A percentile compares a stretch with the other conserved stretches of the same genome.
Evolutionary conservation across 441 rosid species (phyloP).

Genomic region (Jatropha podagrica): DNA sequence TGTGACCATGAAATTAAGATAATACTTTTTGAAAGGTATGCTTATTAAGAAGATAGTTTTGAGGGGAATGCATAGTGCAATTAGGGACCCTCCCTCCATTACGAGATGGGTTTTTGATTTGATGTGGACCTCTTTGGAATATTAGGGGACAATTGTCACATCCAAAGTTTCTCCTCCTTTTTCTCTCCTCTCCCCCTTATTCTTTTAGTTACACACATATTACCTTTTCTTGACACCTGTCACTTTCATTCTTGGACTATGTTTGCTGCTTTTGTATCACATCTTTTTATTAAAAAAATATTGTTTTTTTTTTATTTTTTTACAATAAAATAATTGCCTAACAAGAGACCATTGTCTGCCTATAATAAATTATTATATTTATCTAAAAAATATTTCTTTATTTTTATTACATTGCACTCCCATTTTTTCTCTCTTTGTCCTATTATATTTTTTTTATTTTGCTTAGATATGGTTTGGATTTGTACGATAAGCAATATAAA

Average conservation of each 20-base stretch:
- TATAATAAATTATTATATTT: too few species aligned
- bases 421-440: too few species aligned
- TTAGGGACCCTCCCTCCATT: constrained; percentile 42
- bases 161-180: constrained; percentile 36
- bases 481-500: too few species aligned
- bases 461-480: too few species aligned
- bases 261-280: constrained; percentile 21
- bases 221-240: constrained; percentile 35
- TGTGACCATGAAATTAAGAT: not conserved
- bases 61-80: constrained; percentile 31
- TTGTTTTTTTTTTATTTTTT: not conserved
- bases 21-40: not conserved
- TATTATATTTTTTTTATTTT: too few species aligned
- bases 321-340: not conserved
- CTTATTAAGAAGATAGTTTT: not conserved
- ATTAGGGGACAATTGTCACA: constrained; percentile 51
- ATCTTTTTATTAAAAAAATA: constrained; percentile 7
- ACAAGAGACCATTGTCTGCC: not conserved
- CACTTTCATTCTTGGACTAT: constrained; percentile 29
- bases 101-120: constrained; percentile 23
- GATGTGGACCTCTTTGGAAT: constrained; percentile 45
- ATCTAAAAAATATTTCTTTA: too few species aligned
- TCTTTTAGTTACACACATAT: constrained; percentile 26
- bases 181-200: constrained; percentile 10
- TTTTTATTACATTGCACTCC: too few species aligned